phyloP scores from a whole-genome alignment of 305 asterid genomes.

The Fraxinus nigra region DNA sequence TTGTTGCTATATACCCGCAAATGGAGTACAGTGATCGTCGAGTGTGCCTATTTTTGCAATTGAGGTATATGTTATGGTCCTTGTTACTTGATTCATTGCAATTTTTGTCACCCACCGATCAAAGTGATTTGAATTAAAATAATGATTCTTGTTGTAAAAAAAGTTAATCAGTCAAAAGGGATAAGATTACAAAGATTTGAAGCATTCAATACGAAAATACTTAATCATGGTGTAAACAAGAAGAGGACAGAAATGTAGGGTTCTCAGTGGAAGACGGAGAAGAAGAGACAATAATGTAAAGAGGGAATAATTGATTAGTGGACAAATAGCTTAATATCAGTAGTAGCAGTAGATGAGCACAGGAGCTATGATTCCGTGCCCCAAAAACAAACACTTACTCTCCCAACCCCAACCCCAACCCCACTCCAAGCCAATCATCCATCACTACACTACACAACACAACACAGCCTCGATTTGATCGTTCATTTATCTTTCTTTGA shows the following conservation, averaged over 20 bases:
- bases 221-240: neutral
- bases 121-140: neutral
- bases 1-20: neutral
- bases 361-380: constrained; percentile 30
- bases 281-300: neutral
- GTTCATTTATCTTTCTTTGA: constrained; percentile 32
- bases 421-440: constrained; percentile 19
- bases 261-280: neutral
- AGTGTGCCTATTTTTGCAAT: neutral
- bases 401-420: neutral
- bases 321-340: constrained; percentile 38
- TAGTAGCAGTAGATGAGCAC: constrained; percentile 23
- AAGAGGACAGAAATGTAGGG: neutral
- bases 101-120: neutral
- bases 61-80: neutral
- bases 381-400: constrained; percentile 30
- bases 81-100: neutral
- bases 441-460: constrained; percentile 19
- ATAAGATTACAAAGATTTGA: neutral
- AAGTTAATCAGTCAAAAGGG: neutral
- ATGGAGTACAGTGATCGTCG: neutral
- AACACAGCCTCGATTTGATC: constrained; percentile 78
- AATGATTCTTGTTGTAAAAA: neutral
- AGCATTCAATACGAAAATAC: neutral
- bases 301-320: constrained; percentile 21